These are phyloP conservation scores for Lathyrus oleraceus DNA, from an alignment of 306 rosid species.

Conservation along the genomic window DNA sequence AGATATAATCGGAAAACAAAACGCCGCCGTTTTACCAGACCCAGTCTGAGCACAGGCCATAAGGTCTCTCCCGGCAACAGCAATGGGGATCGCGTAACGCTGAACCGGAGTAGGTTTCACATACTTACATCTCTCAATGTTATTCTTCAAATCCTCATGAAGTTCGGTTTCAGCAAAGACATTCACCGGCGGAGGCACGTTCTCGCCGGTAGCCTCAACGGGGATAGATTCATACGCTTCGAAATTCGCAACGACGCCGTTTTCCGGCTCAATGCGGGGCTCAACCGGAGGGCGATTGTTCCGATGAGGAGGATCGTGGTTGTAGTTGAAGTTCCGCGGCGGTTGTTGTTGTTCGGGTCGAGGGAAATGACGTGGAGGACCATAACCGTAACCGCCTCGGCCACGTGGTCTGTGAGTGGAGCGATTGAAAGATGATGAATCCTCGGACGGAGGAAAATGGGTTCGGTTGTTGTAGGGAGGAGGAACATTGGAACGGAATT, in stretches of 20 bases:
- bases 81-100: conserved; percentile 77
- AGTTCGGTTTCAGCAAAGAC: conserved; percentile 60
- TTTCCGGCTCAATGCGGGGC: not conserved
- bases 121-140: conserved; percentile 72
- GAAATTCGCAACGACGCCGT: conserved; percentile 49
- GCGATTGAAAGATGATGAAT: conserved; percentile 25
- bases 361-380: not conserved
- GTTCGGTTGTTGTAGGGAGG: not conserved
- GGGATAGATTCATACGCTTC: conserved; percentile 82
- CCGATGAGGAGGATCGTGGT: not conserved
- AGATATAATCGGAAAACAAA: conserved; percentile 74
- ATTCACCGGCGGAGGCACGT: conserved; percentile 62
- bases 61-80: conserved; percentile 64
- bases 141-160: conserved; percentile 52
- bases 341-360: not conserved
- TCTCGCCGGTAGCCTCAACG: conserved; percentile 66
- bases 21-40: conserved; percentile 85
- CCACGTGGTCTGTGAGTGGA: conserved; percentile 27
- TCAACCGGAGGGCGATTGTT: conserved; percentile 1
- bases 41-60: conserved; percentile 91
- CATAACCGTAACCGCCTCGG: conserved; percentile 11
- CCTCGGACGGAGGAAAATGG: not conserved
- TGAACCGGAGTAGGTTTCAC: conserved; percentile 86
- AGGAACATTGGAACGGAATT: conserved; percentile 21
- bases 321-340: not conserved